phyloP scores from a whole-genome alignment of 2,329 filamentous ascomycete species.

The Aspergillus fumigatiaffinis region DNA sequence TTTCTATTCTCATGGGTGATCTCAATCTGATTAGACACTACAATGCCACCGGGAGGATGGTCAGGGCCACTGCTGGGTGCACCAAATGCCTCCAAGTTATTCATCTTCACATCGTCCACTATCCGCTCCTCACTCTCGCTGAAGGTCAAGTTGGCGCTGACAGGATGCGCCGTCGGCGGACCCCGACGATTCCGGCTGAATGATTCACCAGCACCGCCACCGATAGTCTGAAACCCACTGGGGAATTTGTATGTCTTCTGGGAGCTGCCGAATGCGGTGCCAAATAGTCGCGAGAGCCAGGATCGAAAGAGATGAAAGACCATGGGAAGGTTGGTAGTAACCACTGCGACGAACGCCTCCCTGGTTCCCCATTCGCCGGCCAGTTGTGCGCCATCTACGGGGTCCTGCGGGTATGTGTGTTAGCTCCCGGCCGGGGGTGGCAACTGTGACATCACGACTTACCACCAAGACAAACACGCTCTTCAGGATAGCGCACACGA shows the following conservation, averaged over 20 bases:
- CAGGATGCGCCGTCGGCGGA: slow-evolving; percentile 31
- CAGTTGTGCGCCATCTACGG: slow-evolving; percentile 27
- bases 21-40: slow-evolving; percentile 43
- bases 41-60: slow-evolving; percentile 27
- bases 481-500: slow-evolving; percentile 50
- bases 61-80: slow-evolving; percentile 7
- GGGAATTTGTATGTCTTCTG: slow-evolving; percentile 38
- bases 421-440: neutral
- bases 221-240: slow-evolving; percentile 23
- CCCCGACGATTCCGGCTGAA: slow-evolving; percentile 29
- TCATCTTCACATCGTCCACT: slow-evolving; percentile 42
- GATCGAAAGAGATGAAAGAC: slow-evolving; percentile 41
- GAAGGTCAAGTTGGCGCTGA: slow-evolving; percentile 36
- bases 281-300: slow-evolving; percentile 37
- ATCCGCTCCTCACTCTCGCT: slow-evolving; percentile 46
- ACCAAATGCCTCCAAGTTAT: slow-evolving; percentile 28
- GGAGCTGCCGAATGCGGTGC: slow-evolving; percentile 36
- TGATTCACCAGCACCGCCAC: slow-evolving; percentile 22
- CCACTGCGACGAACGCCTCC: slow-evolving; percentile 39
- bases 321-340: slow-evolving; percentile 37
- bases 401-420: slow-evolving; percentile 17
- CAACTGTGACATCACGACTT: slow-evolving; percentile 6
- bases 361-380: slow-evolving; percentile 37
- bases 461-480: slow-evolving; percentile 46
- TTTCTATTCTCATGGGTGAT: slow-evolving; percentile 24